Evolutionary conservation across 2,329 filamentous ascomycete species (phyloP).

Genomic region (Aspergillus proliferans): DNA sequence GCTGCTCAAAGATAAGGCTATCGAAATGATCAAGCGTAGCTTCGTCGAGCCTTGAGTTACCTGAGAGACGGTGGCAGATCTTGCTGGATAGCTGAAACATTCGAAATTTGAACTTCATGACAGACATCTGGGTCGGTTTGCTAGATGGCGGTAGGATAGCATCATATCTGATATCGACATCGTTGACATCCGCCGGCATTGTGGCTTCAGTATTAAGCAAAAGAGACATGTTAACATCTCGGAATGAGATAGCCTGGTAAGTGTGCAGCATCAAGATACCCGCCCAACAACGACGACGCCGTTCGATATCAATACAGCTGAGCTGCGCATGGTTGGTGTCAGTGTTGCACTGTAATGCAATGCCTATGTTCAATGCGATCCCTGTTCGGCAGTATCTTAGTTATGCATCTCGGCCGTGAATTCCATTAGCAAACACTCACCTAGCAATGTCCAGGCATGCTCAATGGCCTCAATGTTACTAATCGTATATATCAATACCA

Average conservation of each 20-base stretch:
- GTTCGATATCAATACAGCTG: conserved; percentile 15
- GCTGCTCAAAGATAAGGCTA: conserved; percentile 10
- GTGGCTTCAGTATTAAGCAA: conserved; percentile 18
- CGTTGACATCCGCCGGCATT: conserved; percentile 20
- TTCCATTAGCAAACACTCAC: conserved; percentile 2
- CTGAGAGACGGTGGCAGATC: conserved; percentile 17
- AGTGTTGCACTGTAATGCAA: conserved; percentile 25
- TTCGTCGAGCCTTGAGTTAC: conserved; percentile 6
- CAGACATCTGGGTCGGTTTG: conserved; percentile 26
- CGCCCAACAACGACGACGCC: conserved; percentile 27
- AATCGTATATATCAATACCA: conserved; percentile 26
- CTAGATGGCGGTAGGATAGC: conserved; percentile 7
- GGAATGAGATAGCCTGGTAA: conserved; percentile 22
- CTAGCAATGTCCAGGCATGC: conserved; percentile 24
- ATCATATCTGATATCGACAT: conserved; percentile 12
- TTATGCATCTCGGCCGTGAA: neutral
- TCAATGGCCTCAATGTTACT: conserved; percentile 20
- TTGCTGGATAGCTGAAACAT: conserved; percentile 22
- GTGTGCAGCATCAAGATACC: conserved; percentile 27
- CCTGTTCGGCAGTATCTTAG: conserved; percentile 1
- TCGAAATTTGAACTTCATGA: conserved; percentile 24
- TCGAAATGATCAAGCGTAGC: conserved; percentile 7
- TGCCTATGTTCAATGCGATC: conserved; percentile 24
- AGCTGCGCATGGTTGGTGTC: conserved; percentile 10
- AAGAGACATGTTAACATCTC: conserved; percentile 16